These are phyloP conservation scores for Fusarium oligoseptatum DNA, from an alignment of 2,329 filamentous ascomycete genomes.

Conservation along the genomic window DNA sequence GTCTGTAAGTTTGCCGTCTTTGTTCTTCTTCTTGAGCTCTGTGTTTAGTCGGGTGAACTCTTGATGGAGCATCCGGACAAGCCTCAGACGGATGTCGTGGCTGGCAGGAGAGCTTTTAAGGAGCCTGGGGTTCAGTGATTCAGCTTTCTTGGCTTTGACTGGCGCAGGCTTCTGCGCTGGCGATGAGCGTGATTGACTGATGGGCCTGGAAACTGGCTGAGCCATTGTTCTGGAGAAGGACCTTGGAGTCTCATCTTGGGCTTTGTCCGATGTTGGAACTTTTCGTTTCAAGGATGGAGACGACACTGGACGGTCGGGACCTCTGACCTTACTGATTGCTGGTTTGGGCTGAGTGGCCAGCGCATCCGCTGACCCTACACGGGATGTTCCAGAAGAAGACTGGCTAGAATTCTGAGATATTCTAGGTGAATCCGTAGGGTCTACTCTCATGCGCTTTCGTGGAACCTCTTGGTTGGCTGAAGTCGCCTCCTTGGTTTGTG, in stretches of 20 bases:
- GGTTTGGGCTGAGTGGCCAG: background rate
- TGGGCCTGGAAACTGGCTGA: slow-evolving; percentile 1
- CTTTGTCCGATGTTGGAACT: slow-evolving; percentile 9
- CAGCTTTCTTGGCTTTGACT: slow-evolving; percentile 51
- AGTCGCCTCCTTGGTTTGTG: slow-evolving; percentile 11
- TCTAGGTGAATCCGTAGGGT: slow-evolving; percentile 21
- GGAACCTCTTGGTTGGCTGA: slow-evolving; percentile 46
- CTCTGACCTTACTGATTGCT: slow-evolving; percentile 33
- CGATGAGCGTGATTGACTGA: slow-evolving; percentile 35
- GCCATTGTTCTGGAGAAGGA: slow-evolving; percentile 12
- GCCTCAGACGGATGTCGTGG: slow-evolving; percentile 67
- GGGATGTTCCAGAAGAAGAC: slow-evolving; percentile 14
- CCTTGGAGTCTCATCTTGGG: slow-evolving; percentile 14
- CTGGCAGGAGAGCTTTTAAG: slow-evolving; percentile 69
- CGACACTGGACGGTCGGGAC: slow-evolving; percentile 49
- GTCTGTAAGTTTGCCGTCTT: slow-evolving; percentile 59
- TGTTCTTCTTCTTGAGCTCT: slow-evolving; percentile 66
- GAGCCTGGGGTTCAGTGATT: slow-evolving; percentile 76
- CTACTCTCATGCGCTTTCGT: slow-evolving; percentile 49
- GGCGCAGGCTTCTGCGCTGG: slow-evolving; percentile 29
- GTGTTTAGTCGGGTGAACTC: slow-evolving; percentile 77
- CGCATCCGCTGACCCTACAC: slow-evolving; percentile 8
- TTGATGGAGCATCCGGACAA: slow-evolving; percentile 74
- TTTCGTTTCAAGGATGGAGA: slow-evolving; percentile 52
- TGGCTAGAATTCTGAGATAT: slow-evolving; percentile 16